These are phyloP conservation scores for Cyphellophora europaea DNA, from an alignment of 2,329 filamentous ascomycete species.

Conservation along the genomic window DNA sequence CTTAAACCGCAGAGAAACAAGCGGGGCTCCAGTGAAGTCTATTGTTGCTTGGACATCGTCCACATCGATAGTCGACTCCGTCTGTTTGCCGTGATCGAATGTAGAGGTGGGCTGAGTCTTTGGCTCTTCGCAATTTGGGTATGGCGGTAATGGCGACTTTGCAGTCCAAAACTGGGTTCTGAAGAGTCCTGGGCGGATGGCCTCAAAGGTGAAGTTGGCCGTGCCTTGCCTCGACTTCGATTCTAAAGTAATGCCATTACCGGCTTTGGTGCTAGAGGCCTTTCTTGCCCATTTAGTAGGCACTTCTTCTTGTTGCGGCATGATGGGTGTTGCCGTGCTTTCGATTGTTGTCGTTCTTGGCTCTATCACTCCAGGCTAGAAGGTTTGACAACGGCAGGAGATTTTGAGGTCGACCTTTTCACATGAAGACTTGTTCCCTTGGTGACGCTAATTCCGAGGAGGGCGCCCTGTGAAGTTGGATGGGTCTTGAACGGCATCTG, in stretches of 20 bases:
- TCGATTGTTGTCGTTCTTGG: too few species aligned
- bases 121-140: conserved; percentile 38
- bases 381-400: too few species aligned
- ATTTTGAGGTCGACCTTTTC: too few species aligned
- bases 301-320: conserved; percentile 42
- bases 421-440: too few species aligned
- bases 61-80: conserved; percentile 33
- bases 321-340: too few species aligned
- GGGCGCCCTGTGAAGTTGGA: too few species aligned
- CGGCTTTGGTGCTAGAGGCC: conserved; percentile 1
- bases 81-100: conserved; percentile 24
- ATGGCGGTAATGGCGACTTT: conserved; percentile 55
- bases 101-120: conserved; percentile 35
- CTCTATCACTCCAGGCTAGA: too few species aligned
- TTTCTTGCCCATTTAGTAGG: conserved; percentile 21
- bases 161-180: conserved; percentile 57
- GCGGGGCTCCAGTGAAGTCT: conserved; percentile 49
- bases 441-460: too few species aligned
- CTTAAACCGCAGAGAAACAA: conserved; percentile 47
- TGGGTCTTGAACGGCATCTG: too few species aligned
- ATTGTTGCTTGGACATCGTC: conserved; percentile 45
- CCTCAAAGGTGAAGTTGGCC: conserved; percentile 55
- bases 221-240: conserved; percentile 30
- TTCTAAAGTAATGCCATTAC: conserved; percentile 28
- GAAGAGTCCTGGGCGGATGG: conserved; percentile 54